phyloP scores from a whole-genome alignment of 2,329 filamentous ascomycete genomes.

The Colletotrichum musicola region DNA sequence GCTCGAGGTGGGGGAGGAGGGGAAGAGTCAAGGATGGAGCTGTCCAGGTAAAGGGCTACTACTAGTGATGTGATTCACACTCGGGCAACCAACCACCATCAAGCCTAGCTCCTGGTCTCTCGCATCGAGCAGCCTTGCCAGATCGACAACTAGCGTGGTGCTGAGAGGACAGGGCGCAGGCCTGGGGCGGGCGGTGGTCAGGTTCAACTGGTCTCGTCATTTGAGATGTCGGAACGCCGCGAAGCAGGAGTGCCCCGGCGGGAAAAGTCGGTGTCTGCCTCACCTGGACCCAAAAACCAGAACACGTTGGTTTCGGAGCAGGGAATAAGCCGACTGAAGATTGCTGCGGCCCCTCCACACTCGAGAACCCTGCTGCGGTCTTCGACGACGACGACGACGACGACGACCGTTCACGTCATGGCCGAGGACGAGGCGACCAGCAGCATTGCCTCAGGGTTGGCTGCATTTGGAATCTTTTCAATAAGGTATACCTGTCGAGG shows the following conservation, averaged over 20 bases:
- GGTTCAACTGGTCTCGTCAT: conserved; percentile 16
- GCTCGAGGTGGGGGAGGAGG: neutral
- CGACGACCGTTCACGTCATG: conserved; percentile 13
- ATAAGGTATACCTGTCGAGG: neutral
- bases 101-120: neutral
- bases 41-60: conserved; percentile 12
- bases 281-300: conserved; percentile 6
- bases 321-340: conserved; percentile 28
- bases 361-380: neutral
- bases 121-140: conserved; percentile 1
- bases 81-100: conserved; percentile 21
- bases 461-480: neutral
- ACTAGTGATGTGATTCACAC: conserved; percentile 19
- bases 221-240: conserved; percentile 13
- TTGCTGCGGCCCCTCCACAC: neutral
- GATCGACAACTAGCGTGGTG: conserved; percentile 31
- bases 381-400: conserved; percentile 9
- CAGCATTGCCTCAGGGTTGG: neutral
- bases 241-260: conserved; percentile 29
- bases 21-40: conserved; percentile 11
- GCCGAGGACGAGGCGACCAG: neutral
- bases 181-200: neutral
- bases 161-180: conserved; percentile 11
- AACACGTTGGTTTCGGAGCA: conserved; percentile 32
- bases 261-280: conserved; percentile 36